Base-by-base conservation (phyloP, 2,329 filamentous ascomycete species). In the Pseudogymnoascus sp. region DNA sequence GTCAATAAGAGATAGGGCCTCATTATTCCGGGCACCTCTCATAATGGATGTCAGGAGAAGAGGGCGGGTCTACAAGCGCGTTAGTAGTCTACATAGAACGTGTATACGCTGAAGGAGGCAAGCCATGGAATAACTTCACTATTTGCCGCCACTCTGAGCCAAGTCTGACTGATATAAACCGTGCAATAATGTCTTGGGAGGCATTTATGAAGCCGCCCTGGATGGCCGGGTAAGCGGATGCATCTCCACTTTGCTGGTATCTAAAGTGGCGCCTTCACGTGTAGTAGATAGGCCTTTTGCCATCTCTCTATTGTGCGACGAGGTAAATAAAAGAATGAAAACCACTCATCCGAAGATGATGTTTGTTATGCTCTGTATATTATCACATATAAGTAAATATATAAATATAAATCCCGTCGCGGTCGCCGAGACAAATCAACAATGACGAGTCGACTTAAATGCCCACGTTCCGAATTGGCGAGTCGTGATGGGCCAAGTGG, bases 391-490 rank as follows among this genome's bases (percentile, higher is more conserved):
- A 52, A 29, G 15, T 33, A 31, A 52, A 52, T 27, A 52, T 52
- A 5, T 33, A 31, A 52, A 52, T 52, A 31, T 48, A 31, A 29
- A 48, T 12, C n/a, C 27, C 27, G 45, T 52, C 45, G 27, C 45
- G 27, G 27, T 52, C 45, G n/a, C 45, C 45, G 45, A 52, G 45
- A 52, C 45, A 52, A 48, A 13, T 52, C 42, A 52, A 52, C 45
- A 52, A 52, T 52, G 45, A 52, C 45, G 27, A 52, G 45, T 52
- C 45, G 45, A 52, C 18, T 52, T 31, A 9, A 21, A 1, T 52
- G 45, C 18, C 45, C 45, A 52, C 45, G 45, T 52, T 52, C 45
- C n/a, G 45, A 52, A 52, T 52, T 52, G 25, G 45, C 45, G 45
- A 52, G 45, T 52, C 45, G 45, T 52, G 45, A 52, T 52, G 45